Percentiles rank a stretch among this genome's conserved stretches.
Conservation (phyloP, 495 filamentous ascomycete genomes). For the Penicillium canescens region DNA sequence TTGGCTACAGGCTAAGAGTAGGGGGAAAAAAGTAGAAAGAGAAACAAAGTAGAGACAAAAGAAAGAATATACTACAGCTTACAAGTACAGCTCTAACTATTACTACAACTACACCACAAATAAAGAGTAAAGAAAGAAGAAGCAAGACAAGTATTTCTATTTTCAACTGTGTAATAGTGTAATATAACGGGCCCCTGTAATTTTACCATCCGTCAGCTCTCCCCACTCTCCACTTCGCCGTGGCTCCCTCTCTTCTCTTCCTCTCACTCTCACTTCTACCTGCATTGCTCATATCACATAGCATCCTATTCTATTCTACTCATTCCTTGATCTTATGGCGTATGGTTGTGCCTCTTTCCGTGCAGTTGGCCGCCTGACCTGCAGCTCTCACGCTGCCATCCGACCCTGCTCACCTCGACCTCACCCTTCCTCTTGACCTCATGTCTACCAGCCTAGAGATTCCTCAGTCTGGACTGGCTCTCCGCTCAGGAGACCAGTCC, state of each 20-base stretch:
- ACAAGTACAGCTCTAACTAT: too few relatives aligned
- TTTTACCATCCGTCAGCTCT: slow-evolving; percentile 14
- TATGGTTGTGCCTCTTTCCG: slow-evolving; percentile 37
- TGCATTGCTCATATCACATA: background rate
- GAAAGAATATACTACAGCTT: too few relatives aligned
- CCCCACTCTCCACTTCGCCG: slow-evolving; percentile 13
- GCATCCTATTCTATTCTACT: background rate
- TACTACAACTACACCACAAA: too few relatives aligned
- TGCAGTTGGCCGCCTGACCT: slow-evolving; percentile 48
- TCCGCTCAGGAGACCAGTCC: slow-evolving; percentile 38
- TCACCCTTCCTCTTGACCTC: slow-evolving; percentile 13
- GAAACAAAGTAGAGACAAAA: too few relatives aligned
- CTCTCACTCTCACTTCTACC: background rate
- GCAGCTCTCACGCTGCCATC: slow-evolving; percentile 46
- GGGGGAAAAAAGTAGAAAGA: too few relatives aligned
- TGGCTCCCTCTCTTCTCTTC: slow-evolving; percentile 8
- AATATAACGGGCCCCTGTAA: slow-evolving; percentile 8
- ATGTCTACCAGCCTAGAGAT: slow-evolving; percentile 46
- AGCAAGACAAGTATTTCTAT: too few relatives aligned
- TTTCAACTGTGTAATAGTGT: too few relatives aligned
- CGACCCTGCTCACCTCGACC: slow-evolving; percentile 30
- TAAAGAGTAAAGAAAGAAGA: too few relatives aligned
- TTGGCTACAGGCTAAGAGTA: too few relatives aligned
- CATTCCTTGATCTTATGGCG: slow-evolving; percentile 39
- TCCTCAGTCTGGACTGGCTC: slow-evolving; percentile 50